These are phyloP conservation scores for Crepidotus sp. DNA, from an alignment of 1,284 basidiomycete genomes.

Conservation along the genomic window DNA sequence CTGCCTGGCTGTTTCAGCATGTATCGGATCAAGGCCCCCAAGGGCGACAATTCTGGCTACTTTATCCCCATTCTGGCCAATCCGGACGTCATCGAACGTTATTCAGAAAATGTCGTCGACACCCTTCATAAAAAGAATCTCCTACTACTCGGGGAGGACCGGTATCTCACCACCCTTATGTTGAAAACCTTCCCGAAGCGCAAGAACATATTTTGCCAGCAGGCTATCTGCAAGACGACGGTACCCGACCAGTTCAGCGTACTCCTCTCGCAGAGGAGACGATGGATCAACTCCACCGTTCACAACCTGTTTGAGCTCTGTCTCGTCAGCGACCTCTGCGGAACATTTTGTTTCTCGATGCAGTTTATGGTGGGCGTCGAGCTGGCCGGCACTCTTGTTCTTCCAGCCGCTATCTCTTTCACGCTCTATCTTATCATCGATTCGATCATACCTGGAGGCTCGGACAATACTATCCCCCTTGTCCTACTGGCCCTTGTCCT, in stretches of 20 bases:
- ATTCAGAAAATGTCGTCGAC: constrained; percentile 96
- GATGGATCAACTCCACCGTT: constrained; percentile 99
- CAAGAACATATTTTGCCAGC: constrained; percentile 98
- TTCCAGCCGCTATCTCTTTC: constrained; percentile 94
- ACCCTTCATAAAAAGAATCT: constrained; percentile 99
- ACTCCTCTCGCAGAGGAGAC: constrained; percentile 89
- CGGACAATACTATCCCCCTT: constrained; percentile 86
- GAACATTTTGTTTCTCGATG: constrained; percentile 96
- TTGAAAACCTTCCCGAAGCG: constrained; percentile 98
- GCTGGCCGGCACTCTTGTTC: constrained; percentile 86
- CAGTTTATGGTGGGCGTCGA: constrained; percentile 98
- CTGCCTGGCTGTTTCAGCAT: constrained; percentile 98
- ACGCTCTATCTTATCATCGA: constrained; percentile 88
- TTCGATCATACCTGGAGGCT: constrained; percentile 75
- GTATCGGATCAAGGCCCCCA: constrained; percentile 99
- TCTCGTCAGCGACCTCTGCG: constrained; percentile 88
- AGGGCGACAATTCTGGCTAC: constrained; percentile 63
- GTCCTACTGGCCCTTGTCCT: constrained; percentile 88
- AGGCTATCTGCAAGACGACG: constrained; percentile 96
- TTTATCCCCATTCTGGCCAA: constrained; percentile 98
- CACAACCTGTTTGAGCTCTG: constrained; percentile 94
- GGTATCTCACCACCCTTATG: constrained; percentile 92
- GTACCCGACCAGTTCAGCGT: constrained; percentile 94
- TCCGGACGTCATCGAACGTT: constrained; percentile 94
- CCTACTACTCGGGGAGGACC: constrained; percentile 95